Conservation (phyloP, 2,329 filamentous ascomycete species). For the Aspergillus neotritici region DNA sequence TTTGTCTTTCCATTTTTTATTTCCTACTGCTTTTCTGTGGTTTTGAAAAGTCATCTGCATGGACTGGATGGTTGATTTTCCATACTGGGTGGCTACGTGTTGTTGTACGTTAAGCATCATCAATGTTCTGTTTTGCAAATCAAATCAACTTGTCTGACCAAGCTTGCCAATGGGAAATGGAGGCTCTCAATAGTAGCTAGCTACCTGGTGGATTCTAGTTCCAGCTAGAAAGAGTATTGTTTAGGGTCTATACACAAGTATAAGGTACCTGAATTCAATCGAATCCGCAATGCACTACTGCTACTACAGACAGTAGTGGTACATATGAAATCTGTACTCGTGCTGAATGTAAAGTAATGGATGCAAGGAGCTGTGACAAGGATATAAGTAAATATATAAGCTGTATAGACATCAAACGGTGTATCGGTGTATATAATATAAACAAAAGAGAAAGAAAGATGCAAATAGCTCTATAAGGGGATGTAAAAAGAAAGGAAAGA, state of each 20-base stretch:
- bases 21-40: not conserved
- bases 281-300: no score
- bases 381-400: not conserved
- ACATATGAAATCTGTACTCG: not conserved
- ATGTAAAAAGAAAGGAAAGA: slow-evolving; percentile 5
- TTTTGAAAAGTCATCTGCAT: no score
- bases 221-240: not conserved
- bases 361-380: not conserved
- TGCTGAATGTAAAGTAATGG: not conserved
- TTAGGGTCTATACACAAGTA: no score
- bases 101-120: no score
- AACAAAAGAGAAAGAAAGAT: not conserved
- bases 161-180: no score
- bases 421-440: slow-evolving; percentile 8
- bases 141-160: no score
- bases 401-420: not conserved
- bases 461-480: not conserved
- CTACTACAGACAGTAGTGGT: no score
- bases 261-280: no score
- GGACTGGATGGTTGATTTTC: no score
- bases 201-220: not conserved
- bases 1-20: not conserved
- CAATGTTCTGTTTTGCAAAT: no score
- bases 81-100: no score
- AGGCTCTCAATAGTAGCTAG: not conserved